These are phyloP conservation scores for Xylariales sp. DNA, from an alignment of 2,329 filamentous ascomycete species.

Conservation along the genomic window DNA sequence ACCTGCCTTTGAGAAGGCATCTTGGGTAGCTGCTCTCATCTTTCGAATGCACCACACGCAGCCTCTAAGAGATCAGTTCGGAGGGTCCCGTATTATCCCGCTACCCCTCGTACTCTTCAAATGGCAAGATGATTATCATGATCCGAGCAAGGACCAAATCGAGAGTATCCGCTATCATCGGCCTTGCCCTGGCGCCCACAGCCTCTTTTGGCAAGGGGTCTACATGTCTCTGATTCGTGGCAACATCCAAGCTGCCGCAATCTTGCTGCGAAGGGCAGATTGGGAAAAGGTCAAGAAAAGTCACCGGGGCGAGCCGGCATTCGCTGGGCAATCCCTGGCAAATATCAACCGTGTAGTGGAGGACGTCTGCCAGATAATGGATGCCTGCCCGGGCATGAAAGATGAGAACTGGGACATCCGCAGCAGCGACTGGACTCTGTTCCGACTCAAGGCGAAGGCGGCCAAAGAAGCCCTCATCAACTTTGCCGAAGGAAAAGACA, in stretches of 20 bases:
- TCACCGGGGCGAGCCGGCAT: conserved; percentile 59
- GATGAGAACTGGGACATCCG: conserved; percentile 75
- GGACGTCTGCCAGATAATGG: conserved; percentile 64
- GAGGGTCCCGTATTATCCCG: conserved; percentile 40
- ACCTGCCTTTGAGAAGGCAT: conserved; percentile 67
- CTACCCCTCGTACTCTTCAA: conserved; percentile 75
- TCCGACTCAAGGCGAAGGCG: conserved; percentile 68
- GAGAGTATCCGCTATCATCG: conserved; percentile 56
- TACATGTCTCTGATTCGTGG: conserved; percentile 71
- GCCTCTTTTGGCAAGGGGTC: conserved; percentile 81
- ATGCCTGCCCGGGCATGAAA: conserved; percentile 64
- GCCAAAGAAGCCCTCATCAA: conserved; percentile 66
- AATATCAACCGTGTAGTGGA: conserved; percentile 71
- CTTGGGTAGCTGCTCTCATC: conserved; percentile 72
- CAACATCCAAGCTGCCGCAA: conserved; percentile 61
- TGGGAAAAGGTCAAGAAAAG: conserved; percentile 74
- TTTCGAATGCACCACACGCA: conserved; percentile 72
- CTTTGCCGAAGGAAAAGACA: conserved; percentile 72
- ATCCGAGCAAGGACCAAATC: conserved; percentile 64
- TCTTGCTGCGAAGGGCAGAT: conserved; percentile 67
- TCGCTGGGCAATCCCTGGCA: conserved; percentile 69
- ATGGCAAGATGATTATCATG: conserved; percentile 76
- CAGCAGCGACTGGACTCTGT: conserved; percentile 77
- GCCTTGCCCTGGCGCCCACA: conserved; percentile 71
- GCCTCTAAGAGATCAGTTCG: conserved; percentile 32